Evolutionary conservation across 352 stramenopile species (phyloP).

Genomic region (Phytophthora brassicae): DNA sequence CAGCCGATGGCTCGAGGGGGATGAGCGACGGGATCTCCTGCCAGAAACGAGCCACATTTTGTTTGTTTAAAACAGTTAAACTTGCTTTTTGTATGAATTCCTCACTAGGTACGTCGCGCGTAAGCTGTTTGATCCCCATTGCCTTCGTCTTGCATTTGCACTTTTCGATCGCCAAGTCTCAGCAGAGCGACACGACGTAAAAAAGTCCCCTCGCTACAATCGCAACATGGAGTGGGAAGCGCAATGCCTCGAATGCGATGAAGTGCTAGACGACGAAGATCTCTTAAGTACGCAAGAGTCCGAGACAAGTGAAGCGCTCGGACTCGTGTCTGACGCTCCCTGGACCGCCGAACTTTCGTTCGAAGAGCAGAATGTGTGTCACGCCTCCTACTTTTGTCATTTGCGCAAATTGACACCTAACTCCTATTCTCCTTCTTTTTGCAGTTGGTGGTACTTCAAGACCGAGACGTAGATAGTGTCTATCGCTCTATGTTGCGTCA

Average conservation of each 20-base stretch:
- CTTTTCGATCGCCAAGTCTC: constrained; percentile 21
- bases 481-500: constrained; percentile 80
- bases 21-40: constrained; percentile 22
- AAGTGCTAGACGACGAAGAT: constrained; percentile 75
- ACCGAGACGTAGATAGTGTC: constrained; percentile 69
- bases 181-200: background rate
- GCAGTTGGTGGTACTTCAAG: constrained; percentile 70
- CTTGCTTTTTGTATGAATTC: constrained; percentile 21
- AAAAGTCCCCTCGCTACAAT: background rate
- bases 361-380: constrained; percentile 46
- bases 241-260: constrained; percentile 75
- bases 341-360: constrained; percentile 34
- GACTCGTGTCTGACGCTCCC: constrained; percentile 17
- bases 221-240: constrained; percentile 58
- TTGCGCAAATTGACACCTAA: background rate
- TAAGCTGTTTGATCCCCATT: constrained; percentile 23
- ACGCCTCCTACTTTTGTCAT: background rate
- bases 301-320: constrained; percentile 19
- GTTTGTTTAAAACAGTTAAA: constrained; percentile 10
- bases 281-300: constrained; percentile 46
- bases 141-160: constrained; percentile 36
- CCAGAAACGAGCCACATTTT: constrained; percentile 29
- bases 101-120: constrained; percentile 17
- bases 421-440: background rate
- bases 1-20: constrained; percentile 3